Conservation (phyloP, 1,284 basidiomycete species). For the Mycena citricolor region DNA sequence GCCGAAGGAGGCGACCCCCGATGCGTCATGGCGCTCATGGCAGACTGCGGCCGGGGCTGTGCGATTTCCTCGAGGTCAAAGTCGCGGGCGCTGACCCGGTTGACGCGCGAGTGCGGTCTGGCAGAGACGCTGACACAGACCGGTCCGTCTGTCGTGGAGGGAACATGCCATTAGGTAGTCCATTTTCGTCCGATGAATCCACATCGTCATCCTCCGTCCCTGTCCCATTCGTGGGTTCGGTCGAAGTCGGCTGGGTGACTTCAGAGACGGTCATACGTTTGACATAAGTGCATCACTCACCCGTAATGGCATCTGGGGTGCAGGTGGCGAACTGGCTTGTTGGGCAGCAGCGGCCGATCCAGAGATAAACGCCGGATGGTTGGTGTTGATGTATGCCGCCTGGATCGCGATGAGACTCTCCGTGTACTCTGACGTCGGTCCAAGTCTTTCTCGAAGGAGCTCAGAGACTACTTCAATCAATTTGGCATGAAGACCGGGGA, state of each 20-base stretch:
- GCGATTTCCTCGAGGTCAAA: too few species aligned
- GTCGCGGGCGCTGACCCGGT: conserved; percentile 32
- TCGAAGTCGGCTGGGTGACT: conserved; percentile 48
- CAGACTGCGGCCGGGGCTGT: conserved; percentile 35
- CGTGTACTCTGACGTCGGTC: conserved; percentile 95
- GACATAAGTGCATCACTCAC: conserved; percentile 49
- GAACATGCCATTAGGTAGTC: conserved; percentile 50
- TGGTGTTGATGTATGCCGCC: conserved; percentile 99
- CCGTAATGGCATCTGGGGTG: conserved; percentile 44
- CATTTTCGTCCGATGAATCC: conserved; percentile 52
- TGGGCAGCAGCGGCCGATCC: conserved; percentile 65
- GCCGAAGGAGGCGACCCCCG: conserved; percentile 53
- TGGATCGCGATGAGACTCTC: conserved; percentile 97
- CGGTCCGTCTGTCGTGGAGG: conserved; percentile 57
- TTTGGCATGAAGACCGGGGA: conserved; percentile 91
- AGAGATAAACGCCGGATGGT: conserved; percentile 87
- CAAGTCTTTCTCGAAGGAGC: conserved; percentile 90
- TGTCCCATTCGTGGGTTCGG: conserved; percentile 56
- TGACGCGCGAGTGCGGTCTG: conserved; percentile 61
- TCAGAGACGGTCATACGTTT: conserved; percentile 2
- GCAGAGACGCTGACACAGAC: conserved; percentile 77
- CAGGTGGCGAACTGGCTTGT: conserved; percentile 43
- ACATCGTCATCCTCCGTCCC: conserved; percentile 58
- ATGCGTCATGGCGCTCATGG: conserved; percentile 34
- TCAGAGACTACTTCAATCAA: conserved; percentile 98